These are phyloP conservation scores for Salix arbutifolia DNA, from an alignment of 345 rosid species.

Conservation along the genomic window DNA sequence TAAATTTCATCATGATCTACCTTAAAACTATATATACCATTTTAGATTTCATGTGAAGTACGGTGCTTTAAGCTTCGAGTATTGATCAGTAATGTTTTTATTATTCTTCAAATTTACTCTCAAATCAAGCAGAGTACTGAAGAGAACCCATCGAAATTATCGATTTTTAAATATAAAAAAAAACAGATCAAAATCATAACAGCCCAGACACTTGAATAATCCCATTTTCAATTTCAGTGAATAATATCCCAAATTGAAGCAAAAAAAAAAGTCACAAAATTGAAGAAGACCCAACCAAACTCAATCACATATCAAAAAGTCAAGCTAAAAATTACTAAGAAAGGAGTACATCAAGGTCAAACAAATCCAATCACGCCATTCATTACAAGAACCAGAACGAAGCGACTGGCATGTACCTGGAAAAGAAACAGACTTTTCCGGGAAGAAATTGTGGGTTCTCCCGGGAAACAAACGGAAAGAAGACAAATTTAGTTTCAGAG, in stretches of 20 bases:
- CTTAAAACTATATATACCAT: not conserved
- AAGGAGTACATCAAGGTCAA: not conserved
- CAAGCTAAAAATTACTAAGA: not conserved
- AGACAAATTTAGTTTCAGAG: not conserved
- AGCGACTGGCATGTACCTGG: not conserved
- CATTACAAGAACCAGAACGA: not conserved
- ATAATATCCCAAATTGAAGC: not conserved
- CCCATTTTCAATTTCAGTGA: not conserved
- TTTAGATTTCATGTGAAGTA: not conserved
- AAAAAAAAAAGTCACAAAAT: not conserved
- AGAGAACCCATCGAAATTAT: not conserved
- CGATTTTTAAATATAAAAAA: not conserved
- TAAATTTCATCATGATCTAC: not conserved
- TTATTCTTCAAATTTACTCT: not conserved
- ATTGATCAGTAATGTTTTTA: not conserved
- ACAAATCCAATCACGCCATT: not conserved
- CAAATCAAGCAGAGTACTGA: not conserved
- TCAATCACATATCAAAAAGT: not conserved
- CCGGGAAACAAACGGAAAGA: not conserved
- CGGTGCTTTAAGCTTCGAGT: not conserved
- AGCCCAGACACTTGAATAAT: not conserved
- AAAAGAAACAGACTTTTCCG: not conserved
- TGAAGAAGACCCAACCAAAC: not conserved
- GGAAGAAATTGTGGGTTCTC: not conserved
- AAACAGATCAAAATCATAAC: constrained; percentile 6